Evolutionary conservation across 2,329 filamentous ascomycete species (phyloP).

Genomic region (Diaporthe citri): DNA sequence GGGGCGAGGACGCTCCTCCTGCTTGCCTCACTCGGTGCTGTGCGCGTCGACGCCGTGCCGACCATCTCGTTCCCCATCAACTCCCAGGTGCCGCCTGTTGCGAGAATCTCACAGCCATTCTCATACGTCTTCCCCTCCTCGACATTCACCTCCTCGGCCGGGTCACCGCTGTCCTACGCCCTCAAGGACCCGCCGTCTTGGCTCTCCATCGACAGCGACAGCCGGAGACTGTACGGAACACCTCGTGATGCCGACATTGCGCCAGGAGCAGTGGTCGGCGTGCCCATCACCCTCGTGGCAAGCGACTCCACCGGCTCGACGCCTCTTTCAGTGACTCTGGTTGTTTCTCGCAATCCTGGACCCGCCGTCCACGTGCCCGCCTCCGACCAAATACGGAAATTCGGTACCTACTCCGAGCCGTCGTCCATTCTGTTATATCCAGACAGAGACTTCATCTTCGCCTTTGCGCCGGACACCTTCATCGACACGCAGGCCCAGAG

Average conservation of each 20-base stretch:
- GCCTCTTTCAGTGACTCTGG: conserved; percentile 75
- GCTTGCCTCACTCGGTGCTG: conserved; percentile 48
- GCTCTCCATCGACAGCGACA: conserved; percentile 77
- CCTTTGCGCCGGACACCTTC: conserved; percentile 73
- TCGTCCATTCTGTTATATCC: conserved; percentile 69
- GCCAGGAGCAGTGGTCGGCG: conserved; percentile 66
- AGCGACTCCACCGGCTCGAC: conserved; percentile 74
- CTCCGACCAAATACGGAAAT: conserved; percentile 66
- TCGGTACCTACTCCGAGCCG: conserved; percentile 72
- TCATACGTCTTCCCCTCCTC: conserved; percentile 78
- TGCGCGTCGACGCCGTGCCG: conserved; percentile 54
- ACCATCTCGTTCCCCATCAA: conserved; percentile 79
- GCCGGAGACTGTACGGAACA: conserved; percentile 77
- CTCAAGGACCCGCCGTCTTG: conserved; percentile 76
- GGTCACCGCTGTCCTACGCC: conserved; percentile 72
- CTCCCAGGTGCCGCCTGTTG: conserved; percentile 85
- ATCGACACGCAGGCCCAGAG: conserved; percentile 59
- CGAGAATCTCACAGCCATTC: conserved; percentile 75
- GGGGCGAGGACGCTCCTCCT: conserved; percentile 38
- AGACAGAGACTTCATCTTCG: conserved; percentile 64
- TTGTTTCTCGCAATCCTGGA: conserved; percentile 71
- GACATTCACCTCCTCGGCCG: conserved; percentile 75
- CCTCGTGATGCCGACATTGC: conserved; percentile 67
- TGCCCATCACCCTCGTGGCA: conserved; percentile 76
- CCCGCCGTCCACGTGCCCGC: conserved; percentile 70